phyloP scores from a whole-genome alignment of 441 rosid genomes.

The Caryocar brasiliense region DNA sequence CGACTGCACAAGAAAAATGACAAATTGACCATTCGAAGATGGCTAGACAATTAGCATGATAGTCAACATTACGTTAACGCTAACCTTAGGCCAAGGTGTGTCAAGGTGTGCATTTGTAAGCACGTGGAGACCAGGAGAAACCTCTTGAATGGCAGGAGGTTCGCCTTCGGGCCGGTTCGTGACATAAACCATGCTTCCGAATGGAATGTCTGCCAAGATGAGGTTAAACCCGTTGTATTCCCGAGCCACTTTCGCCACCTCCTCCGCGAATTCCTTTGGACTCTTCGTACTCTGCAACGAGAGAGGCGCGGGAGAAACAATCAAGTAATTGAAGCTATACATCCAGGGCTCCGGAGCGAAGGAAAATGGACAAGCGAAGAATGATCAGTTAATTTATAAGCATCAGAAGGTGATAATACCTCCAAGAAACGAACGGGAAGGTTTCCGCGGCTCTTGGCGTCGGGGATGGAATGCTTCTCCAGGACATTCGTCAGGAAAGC shows the following conservation, averaged over 20 bases:
- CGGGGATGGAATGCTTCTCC: slow-evolving; percentile 39
- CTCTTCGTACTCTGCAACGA: slow-evolving; percentile 35
- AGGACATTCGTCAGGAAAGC: slow-evolving; percentile 60
- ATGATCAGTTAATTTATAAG: not conserved
- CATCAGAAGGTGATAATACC: slow-evolving; percentile 14
- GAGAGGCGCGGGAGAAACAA: not conserved
- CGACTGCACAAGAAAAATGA: slow-evolving; percentile 22
- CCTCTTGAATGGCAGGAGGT: slow-evolving; percentile 33
- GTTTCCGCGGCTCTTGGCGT: slow-evolving; percentile 52
- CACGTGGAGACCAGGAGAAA: slow-evolving; percentile 60
- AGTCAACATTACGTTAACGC: no score
- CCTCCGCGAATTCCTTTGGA: slow-evolving; percentile 51
- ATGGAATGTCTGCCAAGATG: slow-evolving; percentile 41
- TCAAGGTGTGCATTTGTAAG: slow-evolving; percentile 62
- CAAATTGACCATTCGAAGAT: not conserved
- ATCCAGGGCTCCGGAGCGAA: no score
- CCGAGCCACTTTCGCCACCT: slow-evolving; percentile 33
- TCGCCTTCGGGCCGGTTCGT: slow-evolving; percentile 59
- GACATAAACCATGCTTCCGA: slow-evolving; percentile 48
- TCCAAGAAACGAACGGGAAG: slow-evolving; percentile 55
- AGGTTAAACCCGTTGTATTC: slow-evolving; percentile 64
- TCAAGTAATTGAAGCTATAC: no score
- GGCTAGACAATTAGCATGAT: no score
- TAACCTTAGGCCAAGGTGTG: slow-evolving; percentile 63
- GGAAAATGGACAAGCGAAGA: no score